Evolutionary conservation across 164 flowering plant genomes (phyloP).

Genomic region (Macadamia integrifolia): DNA sequence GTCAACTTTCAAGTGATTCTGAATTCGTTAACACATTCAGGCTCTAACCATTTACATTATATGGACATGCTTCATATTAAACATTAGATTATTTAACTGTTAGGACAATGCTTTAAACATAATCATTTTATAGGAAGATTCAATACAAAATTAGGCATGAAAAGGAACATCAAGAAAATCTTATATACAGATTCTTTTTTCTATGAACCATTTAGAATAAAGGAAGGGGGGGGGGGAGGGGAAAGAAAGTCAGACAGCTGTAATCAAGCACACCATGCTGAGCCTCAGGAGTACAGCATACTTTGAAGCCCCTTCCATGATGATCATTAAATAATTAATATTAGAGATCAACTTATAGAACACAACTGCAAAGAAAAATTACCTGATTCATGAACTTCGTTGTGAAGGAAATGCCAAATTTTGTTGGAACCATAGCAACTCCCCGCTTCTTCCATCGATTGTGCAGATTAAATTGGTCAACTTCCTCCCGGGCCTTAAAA

Average conservation of each 20-base stretch:
- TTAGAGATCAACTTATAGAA: background rate
- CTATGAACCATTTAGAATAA: too few relatives aligned
- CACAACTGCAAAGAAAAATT: conserved; percentile 8
- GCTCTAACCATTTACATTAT: too few relatives aligned
- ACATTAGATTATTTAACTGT: too few relatives aligned
- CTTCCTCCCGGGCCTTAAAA: conserved; percentile 45
- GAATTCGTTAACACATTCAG: too few relatives aligned
- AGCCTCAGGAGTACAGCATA: background rate
- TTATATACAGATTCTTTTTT: too few relatives aligned
- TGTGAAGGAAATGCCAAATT: conserved; percentile 91
- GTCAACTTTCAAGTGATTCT: too few relatives aligned
- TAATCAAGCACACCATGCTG: background rate
- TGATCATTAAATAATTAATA: background rate
- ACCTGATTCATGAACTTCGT: conserved; percentile 95
- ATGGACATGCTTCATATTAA: too few relatives aligned
- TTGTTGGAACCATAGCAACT: conserved; percentile 87
- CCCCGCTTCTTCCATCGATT: conserved; percentile 98
- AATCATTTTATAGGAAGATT: background rate
- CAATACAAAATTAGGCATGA: too few relatives aligned
- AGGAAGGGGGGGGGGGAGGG: too few relatives aligned
- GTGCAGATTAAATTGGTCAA: conserved; percentile 56
- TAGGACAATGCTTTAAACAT: too few relatives aligned
- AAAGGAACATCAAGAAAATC: too few relatives aligned
- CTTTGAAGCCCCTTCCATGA: background rate
- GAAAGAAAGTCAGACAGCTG: too few relatives aligned